Evolutionary conservation across 495 filamentous ascomycete species (phyloP).

Genomic region (Amphirosellinia nigrospora): DNA sequence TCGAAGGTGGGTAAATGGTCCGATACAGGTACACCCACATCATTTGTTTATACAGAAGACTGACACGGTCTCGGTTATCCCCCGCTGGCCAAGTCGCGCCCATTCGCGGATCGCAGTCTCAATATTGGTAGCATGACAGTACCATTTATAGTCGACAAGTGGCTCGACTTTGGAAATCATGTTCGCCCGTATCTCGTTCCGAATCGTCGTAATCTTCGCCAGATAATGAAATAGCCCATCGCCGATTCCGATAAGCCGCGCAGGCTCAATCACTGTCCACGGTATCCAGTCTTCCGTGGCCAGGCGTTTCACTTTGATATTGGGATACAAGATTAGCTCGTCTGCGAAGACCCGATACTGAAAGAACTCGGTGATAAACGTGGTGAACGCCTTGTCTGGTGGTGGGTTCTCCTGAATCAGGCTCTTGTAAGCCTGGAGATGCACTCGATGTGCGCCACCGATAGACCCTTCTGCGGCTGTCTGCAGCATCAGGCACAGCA

Average conservation of each 20-base stretch:
- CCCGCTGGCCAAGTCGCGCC: constrained; percentile 71
- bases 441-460: constrained; percentile 77
- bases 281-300: constrained; percentile 68
- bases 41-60: constrained; percentile 84
- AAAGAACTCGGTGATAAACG: constrained; percentile 92
- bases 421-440: constrained; percentile 77
- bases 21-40: constrained; percentile 91
- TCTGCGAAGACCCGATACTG: constrained; percentile 87
- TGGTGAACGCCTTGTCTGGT: constrained; percentile 67
- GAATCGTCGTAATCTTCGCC: constrained; percentile 77
- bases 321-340: constrained; percentile 74
- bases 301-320: constrained; percentile 55
- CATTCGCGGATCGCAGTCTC: constrained; percentile 78
- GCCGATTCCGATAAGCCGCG: constrained; percentile 81
- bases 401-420: constrained; percentile 68
- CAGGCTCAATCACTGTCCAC: constrained; percentile 75
- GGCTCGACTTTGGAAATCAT: constrained; percentile 68
- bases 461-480: constrained; percentile 80
- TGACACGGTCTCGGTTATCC: constrained; percentile 75
- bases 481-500: constrained; percentile 81
- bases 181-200: constrained; percentile 75
- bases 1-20: constrained; percentile 73
- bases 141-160: constrained; percentile 72
- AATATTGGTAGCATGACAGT: constrained; percentile 78
- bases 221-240: constrained; percentile 85